A percentile compares a stretch with the other conserved stretches of the same genome.
These are phyloP conservation scores for Starmerella apicola DNA, from an alignment of 805 yeast species.

Conservation along the genomic window DNA sequence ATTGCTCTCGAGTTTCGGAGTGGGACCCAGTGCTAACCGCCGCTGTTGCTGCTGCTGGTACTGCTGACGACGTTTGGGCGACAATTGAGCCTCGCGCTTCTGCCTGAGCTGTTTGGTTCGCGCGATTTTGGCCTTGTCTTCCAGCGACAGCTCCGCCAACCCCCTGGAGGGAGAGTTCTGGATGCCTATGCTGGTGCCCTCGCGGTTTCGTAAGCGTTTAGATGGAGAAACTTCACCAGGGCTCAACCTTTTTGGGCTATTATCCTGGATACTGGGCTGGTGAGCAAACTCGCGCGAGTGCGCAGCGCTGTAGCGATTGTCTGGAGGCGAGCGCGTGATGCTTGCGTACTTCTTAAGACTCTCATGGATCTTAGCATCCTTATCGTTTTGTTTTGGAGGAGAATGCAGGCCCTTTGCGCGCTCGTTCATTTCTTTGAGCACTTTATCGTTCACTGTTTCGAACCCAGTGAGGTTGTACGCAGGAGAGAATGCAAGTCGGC, in stretches of 20 bases:
- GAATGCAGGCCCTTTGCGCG: slow-evolving; percentile 19
- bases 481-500: slow-evolving; percentile 14
- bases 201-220: slow-evolving; percentile 11
- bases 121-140: slow-evolving; percentile 7
- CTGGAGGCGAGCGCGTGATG: slow-evolving; percentile 10
- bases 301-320: slow-evolving; percentile 20
- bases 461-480: slow-evolving; percentile 22
- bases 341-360: slow-evolving; percentile 1
- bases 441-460: slow-evolving; percentile 26
- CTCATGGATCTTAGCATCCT: not conserved
- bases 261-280: slow-evolving; percentile 19
- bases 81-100: slow-evolving; percentile 3
- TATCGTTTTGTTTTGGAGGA: not conserved
- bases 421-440: slow-evolving; percentile 28
- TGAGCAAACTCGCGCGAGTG: slow-evolving; percentile 23
- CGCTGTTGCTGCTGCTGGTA: not conserved
- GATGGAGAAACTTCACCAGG: slow-evolving; percentile 11
- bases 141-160: slow-evolving; percentile 4
- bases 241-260: slow-evolving; percentile 7
- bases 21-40: not conserved
- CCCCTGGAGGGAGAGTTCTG: slow-evolving; percentile 2
- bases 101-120: slow-evolving; percentile 7
- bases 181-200: slow-evolving; percentile 4
- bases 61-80: slow-evolving; percentile 1
- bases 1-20: not conserved